A percentile compares a stretch with the other conserved stretches of the same genome.
Evolutionary conservation across 148 eudicot genomes (phyloP).

Genomic region (Rhododendron ferrugineum): DNA sequence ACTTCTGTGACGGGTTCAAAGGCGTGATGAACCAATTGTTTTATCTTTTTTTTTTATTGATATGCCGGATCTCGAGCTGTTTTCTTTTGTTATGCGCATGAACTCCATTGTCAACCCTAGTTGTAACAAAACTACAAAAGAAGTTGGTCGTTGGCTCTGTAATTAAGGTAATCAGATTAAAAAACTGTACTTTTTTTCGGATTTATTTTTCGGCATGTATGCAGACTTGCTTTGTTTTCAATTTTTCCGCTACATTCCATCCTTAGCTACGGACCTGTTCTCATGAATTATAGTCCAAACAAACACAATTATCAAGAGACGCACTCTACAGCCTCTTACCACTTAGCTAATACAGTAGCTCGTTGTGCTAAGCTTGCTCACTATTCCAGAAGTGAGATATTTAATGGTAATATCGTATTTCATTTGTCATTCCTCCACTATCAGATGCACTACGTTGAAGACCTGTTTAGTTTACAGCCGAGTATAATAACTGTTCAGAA

Average conservation of each 20-base stretch:
- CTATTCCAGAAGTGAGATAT: not conserved
- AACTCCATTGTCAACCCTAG: not conserved
- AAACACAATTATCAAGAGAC: no score
- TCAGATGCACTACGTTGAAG: not conserved
- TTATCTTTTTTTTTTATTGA: not conserved
- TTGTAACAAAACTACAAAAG: not conserved
- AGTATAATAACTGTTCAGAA: not conserved
- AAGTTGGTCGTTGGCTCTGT: not conserved
- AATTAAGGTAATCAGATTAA: not conserved
- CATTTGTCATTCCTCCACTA: not conserved
- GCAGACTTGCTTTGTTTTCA: not conserved
- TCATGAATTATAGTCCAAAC: not conserved
- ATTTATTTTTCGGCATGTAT: not conserved
- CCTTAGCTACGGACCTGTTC: not conserved
- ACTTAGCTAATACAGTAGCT: not conserved
- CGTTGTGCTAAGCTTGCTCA: not conserved
- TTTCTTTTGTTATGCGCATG: not conserved
- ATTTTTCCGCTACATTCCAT: not conserved
- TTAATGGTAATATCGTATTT: no score
- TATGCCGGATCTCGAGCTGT: not conserved
- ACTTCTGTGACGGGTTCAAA: constrained; percentile 6
- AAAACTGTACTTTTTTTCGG: not conserved
- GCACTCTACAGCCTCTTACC: not conserved
- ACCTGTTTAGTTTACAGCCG: not conserved
- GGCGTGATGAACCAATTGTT: not conserved